phyloP scores from a whole-genome alignment of 805 yeast genomes.

The Starmerella asiatica region DNA sequence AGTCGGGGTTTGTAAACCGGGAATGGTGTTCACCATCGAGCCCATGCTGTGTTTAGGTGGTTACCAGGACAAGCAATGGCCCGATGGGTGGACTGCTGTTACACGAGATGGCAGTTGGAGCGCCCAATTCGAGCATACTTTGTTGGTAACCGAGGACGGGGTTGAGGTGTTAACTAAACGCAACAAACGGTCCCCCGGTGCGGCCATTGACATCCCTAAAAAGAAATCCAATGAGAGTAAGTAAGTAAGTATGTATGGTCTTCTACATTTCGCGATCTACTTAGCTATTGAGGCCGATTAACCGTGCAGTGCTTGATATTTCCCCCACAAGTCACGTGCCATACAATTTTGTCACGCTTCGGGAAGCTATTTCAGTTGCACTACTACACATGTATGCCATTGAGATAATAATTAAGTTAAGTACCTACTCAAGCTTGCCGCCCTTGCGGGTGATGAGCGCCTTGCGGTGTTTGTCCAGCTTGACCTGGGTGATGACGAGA shows the following conservation, averaged over 20 bases:
- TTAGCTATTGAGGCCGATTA: too few species aligned
- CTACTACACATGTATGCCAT: too few species aligned
- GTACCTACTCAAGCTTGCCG: slow-evolving; percentile 47
- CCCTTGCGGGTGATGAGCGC: slow-evolving; percentile 95
- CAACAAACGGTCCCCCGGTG: slow-evolving; percentile 75
- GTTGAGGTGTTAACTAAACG: slow-evolving; percentile 82
- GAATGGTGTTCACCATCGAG: slow-evolving; percentile 92
- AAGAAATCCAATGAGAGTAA: slow-evolving; percentile 1
- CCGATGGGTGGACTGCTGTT: slow-evolving; percentile 92
- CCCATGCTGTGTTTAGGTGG: slow-evolving; percentile 90
- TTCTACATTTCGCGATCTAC: too few species aligned
- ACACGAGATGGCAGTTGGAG: slow-evolving; percentile 81
- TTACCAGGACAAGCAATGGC: slow-evolving; percentile 77
- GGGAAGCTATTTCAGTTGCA: too few species aligned
- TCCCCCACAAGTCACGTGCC: too few species aligned
- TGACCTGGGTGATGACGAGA: slow-evolving; percentile 96
- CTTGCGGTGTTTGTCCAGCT: slow-evolving; percentile 98
- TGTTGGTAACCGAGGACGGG: slow-evolving; percentile 86
- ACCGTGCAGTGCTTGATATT: too few species aligned
- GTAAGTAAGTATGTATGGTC: too few species aligned
- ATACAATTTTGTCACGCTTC: too few species aligned
- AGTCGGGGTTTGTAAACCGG: slow-evolving; percentile 85
- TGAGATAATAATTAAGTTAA: background rate
- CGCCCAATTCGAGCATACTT: slow-evolving; percentile 89
- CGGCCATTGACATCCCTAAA: slow-evolving; percentile 34